phyloP scores from a whole-genome alignment of 1,284 basidiomycete species.

The Sanghuangporus baumii region DNA sequence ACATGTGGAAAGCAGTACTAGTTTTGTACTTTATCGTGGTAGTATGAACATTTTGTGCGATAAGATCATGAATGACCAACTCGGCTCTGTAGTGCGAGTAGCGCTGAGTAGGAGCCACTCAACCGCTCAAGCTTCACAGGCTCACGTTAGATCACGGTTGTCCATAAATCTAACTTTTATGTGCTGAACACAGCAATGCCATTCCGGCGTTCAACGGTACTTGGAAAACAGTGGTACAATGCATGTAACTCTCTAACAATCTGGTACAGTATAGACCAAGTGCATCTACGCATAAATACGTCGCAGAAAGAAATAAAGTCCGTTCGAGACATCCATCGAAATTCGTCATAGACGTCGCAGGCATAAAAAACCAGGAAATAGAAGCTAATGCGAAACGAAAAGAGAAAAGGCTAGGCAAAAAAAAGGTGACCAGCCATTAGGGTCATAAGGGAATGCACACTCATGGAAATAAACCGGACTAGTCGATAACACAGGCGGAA shows the following conservation, averaged over 20 bases:
- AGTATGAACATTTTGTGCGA: too few relatives aligned
- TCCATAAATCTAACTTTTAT: too few relatives aligned
- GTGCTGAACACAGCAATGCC: too few relatives aligned
- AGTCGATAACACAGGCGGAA: background rate
- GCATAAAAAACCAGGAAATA: background rate
- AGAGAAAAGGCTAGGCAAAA: background rate
- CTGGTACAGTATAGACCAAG: too few relatives aligned
- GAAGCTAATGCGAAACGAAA: background rate
- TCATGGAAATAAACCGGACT: background rate
- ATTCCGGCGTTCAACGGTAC: too few relatives aligned
- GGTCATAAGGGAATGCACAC: background rate
- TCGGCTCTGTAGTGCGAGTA: background rate
- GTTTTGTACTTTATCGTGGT: too few relatives aligned
- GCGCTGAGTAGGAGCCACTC: background rate
- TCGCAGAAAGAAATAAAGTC: background rate
- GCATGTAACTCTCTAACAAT: too few relatives aligned
- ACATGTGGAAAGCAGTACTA: background rate
- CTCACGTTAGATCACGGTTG: too few relatives aligned
- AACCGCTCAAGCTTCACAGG: background rate
- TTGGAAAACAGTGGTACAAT: too few relatives aligned
- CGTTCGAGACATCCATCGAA: background rate
- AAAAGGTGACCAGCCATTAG: background rate
- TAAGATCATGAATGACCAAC: too few relatives aligned
- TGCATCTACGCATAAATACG: too few relatives aligned
- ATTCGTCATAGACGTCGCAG: background rate